Base-by-base conservation (phyloP, 1,284 basidiomycete genomes). In the Tylopilus orsonianus region DNA sequence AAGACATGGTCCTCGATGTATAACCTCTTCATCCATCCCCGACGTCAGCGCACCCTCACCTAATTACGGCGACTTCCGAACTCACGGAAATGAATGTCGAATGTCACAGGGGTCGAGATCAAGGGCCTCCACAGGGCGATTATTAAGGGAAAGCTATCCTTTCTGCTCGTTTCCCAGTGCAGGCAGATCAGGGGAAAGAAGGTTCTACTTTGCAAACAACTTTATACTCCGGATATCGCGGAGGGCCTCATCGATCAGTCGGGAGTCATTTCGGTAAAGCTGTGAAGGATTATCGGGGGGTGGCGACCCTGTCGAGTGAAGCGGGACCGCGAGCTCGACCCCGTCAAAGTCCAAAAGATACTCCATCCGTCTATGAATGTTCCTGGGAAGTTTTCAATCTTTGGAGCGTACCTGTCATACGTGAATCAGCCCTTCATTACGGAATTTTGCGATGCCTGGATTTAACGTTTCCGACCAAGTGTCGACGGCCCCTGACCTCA, bases 11-110 rank as follows among this genome's bases (percentile, higher is more conserved):
- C 22, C 37, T 8, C 18, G 42, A 30, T 20, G 10, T 19, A 20
- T 30, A 16, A 5, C 22, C 33, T 33, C 7, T 32, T n/a, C 27
- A 14, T 33, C 8, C 30, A n/a, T 20, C 10, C 30, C 30, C 53
- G 22, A 43, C 10, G 7, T 22, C 27, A 27, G 8, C 34, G 40
- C 18, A 8, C 19, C 20, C 24, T 30, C 36, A 13, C 30, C 22
- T 13, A 18, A 52, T 35, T 40, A 5, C n/a, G 27, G n/a, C 2
- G 20, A 16, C 44, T 23, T 41, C 57, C 41, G 34, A 34, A 30
- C n/a, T 8, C 24, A 10, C 38, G 43, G 49, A 49, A 41, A 56
- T 53, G 48, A 54, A 43, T 3, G n/a, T 5, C 16, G 19, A 14
- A 53, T 24, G n/a, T n/a, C n/a, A n/a, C n/a, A n/a, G n/a, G 22